Conservation (phyloP, 805 yeast genomes). For the Monosporozyma unispora region DNA sequence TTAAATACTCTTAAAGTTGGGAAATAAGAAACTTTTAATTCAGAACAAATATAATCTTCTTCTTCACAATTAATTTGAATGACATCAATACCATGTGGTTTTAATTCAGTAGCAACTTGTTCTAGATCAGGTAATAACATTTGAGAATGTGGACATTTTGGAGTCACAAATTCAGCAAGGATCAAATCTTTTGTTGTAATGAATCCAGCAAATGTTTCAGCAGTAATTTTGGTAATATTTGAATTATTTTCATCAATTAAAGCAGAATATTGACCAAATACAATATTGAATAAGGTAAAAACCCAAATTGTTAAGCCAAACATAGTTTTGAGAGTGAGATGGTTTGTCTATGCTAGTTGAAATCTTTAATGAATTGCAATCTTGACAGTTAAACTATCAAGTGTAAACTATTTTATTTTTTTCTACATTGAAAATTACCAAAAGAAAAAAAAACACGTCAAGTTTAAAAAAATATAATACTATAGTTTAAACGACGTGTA, state of each 20-base stretch:
- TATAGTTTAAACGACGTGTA: background rate
- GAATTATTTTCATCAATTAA: background rate
- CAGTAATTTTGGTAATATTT: background rate
- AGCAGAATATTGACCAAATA: background rate
- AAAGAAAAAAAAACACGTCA: too few relatives aligned
- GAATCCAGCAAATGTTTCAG: constrained; percentile 46
- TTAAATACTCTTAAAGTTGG: constrained; percentile 74
- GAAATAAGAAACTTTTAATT: constrained; percentile 64
- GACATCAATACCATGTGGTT: constrained; percentile 53
- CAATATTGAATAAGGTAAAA: background rate
- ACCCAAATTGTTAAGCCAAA: background rate
- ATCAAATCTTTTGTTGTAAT: constrained; percentile 66
- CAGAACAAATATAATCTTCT: constrained; percentile 58
- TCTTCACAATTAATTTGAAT: constrained; percentile 81
- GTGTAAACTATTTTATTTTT: too few relatives aligned
- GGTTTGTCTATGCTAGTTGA: too few relatives aligned
- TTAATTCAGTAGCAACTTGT: constrained; percentile 68
- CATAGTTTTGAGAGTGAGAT: background rate
- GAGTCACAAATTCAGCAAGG: constrained; percentile 80
- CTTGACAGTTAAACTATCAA: too few relatives aligned
- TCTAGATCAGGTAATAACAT: constrained; percentile 67
- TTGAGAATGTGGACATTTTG: constrained; percentile 98
- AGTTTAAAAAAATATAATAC: too few relatives aligned
- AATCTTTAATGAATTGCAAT: too few relatives aligned
- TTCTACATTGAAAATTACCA: too few relatives aligned